A percentile compares a stretch with the other conserved stretches of the same genome.
phyloP scores from a whole-genome alignment of 2,329 filamentous ascomycete genomes.

The Capronia epimyces region DNA sequence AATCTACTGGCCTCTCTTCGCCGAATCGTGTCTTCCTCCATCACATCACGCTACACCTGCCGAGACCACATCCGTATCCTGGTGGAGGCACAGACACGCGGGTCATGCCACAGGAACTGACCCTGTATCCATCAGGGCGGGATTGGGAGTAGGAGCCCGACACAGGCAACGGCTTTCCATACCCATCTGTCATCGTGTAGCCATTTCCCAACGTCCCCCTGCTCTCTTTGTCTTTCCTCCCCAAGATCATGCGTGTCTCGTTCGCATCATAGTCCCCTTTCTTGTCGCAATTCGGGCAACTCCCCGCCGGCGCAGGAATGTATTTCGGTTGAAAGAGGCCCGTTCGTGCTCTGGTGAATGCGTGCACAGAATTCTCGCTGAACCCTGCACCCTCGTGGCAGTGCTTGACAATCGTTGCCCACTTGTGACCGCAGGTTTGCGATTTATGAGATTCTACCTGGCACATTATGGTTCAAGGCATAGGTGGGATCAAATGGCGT shows the following conservation, averaged over 20 bases:
- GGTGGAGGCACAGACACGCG: neutral
- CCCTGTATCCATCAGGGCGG: neutral
- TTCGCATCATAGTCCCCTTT: slow-evolving; percentile 34
- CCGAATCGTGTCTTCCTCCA: slow-evolving; percentile 1
- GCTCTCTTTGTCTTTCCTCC: neutral
- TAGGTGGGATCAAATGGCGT: neutral
- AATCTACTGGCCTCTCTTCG: too few relatives aligned
- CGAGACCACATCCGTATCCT: neutral
- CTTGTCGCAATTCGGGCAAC: slow-evolving; percentile 34
- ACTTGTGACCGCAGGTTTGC: slow-evolving; percentile 44
- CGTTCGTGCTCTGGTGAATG: slow-evolving; percentile 22
- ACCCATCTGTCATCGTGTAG: slow-evolving; percentile 22
- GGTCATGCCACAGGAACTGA: neutral
- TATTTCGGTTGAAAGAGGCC: slow-evolving; percentile 13
- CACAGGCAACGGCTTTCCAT: slow-evolving; percentile 11
- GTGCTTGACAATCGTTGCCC: slow-evolving; percentile 44
- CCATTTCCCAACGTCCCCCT: slow-evolving; percentile 21
- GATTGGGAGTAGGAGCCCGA: neutral
- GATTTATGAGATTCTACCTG: slow-evolving; percentile 43
- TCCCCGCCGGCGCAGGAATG: slow-evolving; percentile 17
- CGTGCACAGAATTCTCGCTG: slow-evolving; percentile 12
- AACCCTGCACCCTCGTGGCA: slow-evolving; percentile 37
- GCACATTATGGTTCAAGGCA: slow-evolving; percentile 40
- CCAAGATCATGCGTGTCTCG: slow-evolving; percentile 30
- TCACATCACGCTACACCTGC: neutral